phyloP scores from a whole-genome alignment of 345 rosid genomes.

The Chamaenerion angustifolium region DNA sequence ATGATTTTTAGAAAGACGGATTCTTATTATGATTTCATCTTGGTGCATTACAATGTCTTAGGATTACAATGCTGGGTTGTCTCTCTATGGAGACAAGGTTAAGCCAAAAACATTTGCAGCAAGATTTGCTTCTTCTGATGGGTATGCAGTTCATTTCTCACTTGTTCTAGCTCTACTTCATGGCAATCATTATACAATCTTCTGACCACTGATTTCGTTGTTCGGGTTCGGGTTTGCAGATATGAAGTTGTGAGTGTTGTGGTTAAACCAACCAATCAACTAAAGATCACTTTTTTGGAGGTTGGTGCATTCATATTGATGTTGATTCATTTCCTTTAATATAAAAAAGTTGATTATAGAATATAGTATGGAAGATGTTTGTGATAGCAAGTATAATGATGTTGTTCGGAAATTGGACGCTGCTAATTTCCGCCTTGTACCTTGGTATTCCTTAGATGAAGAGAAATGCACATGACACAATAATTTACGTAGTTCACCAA shows the following conservation, averaged over 20 bases:
- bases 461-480: no score
- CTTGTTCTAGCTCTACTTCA: neutral
- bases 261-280: constrained; percentile 61
- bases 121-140: constrained; percentile 72
- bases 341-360: neutral
- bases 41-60: no score
- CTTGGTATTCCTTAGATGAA: no score
- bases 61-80: constrained; percentile 76
- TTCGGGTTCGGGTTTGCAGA: constrained; percentile 27
- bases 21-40: no score
- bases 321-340: constrained; percentile 8
- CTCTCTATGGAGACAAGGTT: constrained; percentile 88
- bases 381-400: no score
- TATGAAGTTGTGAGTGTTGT: constrained; percentile 73
- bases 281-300: constrained; percentile 95
- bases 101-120: constrained; percentile 76
- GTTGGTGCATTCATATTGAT: constrained; percentile 13
- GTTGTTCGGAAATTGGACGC: no score
- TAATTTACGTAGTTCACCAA: no score
- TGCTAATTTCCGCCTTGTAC: no score
- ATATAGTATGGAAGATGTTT: no score
- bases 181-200: neutral
- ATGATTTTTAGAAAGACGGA: no score
- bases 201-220: constrained; percentile 1
- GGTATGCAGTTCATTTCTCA: constrained; percentile 25